A percentile compares a stretch with the other conserved stretches of the same genome.
Conservation (phyloP, 2,329 filamentous ascomycete species). For the Diaporthe sp. region DNA sequence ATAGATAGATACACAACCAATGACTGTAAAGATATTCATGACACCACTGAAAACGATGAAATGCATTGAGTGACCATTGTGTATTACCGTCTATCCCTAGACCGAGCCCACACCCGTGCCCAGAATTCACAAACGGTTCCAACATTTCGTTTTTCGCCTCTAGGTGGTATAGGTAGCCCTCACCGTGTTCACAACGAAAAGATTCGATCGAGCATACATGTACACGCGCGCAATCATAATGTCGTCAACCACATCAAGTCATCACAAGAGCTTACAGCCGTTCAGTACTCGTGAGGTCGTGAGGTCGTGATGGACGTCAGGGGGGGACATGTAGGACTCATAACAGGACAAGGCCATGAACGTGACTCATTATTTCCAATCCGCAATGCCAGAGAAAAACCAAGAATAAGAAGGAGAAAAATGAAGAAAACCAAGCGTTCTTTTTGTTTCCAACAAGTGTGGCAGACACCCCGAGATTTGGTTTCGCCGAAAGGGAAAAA, state of each 20-base stretch:
- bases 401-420: neutral
- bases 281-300: neutral
- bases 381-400: conserved; percentile 3
- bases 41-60: no score
- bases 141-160: neutral
- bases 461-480: neutral
- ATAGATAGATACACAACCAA: neutral
- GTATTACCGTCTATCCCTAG: neutral
- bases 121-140: neutral
- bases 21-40: neutral
- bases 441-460: conserved; percentile 3
- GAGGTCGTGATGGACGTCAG: neutral
- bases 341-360: conserved; percentile 19
- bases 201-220: neutral
- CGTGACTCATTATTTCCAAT: conserved; percentile 13
- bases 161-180: neutral
- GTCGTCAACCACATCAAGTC: conserved; percentile 19
- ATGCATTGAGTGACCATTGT: neutral
- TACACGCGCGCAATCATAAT: neutral
- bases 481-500: neutral
- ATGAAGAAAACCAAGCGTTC: neutral
- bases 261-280: neutral
- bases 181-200: neutral
- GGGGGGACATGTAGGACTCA: conserved; percentile 1
- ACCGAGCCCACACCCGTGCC: neutral